Evolutionary conservation across 306 rosid genomes (phyloP).

Genomic region (Cicer pinnatifidum): DNA sequence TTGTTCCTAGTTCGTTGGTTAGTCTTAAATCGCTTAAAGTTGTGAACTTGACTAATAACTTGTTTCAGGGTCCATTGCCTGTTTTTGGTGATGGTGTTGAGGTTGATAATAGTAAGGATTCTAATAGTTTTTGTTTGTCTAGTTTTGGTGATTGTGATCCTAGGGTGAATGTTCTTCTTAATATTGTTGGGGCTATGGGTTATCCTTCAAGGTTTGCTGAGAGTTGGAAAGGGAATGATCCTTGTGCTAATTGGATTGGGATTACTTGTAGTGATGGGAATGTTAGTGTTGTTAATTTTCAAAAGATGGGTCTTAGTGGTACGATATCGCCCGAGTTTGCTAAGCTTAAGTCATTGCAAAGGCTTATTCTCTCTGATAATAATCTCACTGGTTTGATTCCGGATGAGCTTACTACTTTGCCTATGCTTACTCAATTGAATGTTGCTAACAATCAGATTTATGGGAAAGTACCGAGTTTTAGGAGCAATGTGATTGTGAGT

Average conservation of each 20-base stretch:
- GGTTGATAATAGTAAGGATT: constrained; percentile 64
- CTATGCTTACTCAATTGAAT: constrained; percentile 62
- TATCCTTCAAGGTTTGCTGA: constrained; percentile 76
- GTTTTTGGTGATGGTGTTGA: constrained; percentile 55
- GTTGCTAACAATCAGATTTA: constrained; percentile 65
- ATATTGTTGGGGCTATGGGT: constrained; percentile 55
- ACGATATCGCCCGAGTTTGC: constrained; percentile 66
- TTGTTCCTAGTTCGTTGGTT: constrained; percentile 65
- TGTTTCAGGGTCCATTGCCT: constrained; percentile 74
- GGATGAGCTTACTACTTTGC: constrained; percentile 60
- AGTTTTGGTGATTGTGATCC: constrained; percentile 69
- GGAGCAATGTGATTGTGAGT: constrained; percentile 53
- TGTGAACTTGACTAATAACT: constrained; percentile 79
- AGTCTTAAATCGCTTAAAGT: constrained; percentile 56
- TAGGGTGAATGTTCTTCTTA: constrained; percentile 59
- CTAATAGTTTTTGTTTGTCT: constrained; percentile 73
- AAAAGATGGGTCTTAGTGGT: constrained; percentile 78
- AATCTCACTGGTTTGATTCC: constrained; percentile 74
- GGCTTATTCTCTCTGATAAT: constrained; percentile 69
- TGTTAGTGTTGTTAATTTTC: constrained; percentile 67
- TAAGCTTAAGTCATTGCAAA: constrained; percentile 61
- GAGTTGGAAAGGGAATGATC: constrained; percentile 80
- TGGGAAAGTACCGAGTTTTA: constrained; percentile 73
- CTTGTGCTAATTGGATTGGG: constrained; percentile 80
- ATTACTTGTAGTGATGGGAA: constrained; percentile 63